Conservation (phyloP, 805 yeast species). For the Tetrapisispora iriomotensis region DNA sequence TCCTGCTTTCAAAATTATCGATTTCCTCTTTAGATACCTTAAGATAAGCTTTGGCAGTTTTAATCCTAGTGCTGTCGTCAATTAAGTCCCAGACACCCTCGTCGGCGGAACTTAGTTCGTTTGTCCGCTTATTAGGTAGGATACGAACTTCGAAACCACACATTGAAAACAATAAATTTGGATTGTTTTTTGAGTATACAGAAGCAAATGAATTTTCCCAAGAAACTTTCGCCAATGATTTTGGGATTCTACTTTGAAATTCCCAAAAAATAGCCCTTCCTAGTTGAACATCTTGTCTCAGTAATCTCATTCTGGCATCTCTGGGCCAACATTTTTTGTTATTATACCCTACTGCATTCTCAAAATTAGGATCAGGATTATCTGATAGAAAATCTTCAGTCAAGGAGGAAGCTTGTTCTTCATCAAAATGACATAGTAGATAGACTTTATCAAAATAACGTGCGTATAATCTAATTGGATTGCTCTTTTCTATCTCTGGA, state of each 20-base stretch:
- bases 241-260: slow-evolving; percentile 66
- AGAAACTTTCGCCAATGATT: slow-evolving; percentile 55
- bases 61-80: slow-evolving; percentile 60
- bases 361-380: slow-evolving; percentile 89
- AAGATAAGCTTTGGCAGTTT: slow-evolving; percentile 80
- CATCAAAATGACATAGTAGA: slow-evolving; percentile 64
- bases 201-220: slow-evolving; percentile 82
- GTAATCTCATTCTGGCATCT: slow-evolving; percentile 80
- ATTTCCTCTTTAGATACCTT: slow-evolving; percentile 78
- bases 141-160: slow-evolving; percentile 93
- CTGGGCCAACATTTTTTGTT: slow-evolving; percentile 93
- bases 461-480: slow-evolving; percentile 72
- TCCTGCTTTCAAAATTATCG: slow-evolving; percentile 68
- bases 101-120: slow-evolving; percentile 42
- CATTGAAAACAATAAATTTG: slow-evolving; percentile 80
- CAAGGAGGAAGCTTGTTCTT: slow-evolving; percentile 65
- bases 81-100: slow-evolving; percentile 92
- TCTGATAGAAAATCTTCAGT: slow-evolving; percentile 68
- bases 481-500: slow-evolving; percentile 45
- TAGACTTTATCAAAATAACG: slow-evolving; percentile 79
- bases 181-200: slow-evolving; percentile 83
- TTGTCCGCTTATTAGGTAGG: slow-evolving; percentile 58
- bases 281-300: slow-evolving; percentile 83
- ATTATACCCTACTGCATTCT: slow-evolving; percentile 73
- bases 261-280: slow-evolving; percentile 95